Conservation (phyloP, 1,284 basidiomycete species). For the Hypsizygus ulmarius region DNA sequence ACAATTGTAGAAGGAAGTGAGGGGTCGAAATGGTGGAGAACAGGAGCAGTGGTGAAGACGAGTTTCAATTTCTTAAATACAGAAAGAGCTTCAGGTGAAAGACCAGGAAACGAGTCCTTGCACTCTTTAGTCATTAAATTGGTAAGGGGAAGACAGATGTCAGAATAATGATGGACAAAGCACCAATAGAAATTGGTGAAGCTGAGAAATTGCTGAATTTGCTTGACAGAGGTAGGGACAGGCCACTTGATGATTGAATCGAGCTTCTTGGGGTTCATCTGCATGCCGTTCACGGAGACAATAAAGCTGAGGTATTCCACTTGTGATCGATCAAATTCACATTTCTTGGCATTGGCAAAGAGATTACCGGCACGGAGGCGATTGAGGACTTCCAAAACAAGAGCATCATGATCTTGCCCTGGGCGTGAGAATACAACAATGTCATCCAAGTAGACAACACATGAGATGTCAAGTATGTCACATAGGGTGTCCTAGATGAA, state of each 20-base stretch:
- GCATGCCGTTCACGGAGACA: conserved; percentile 28
- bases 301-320: conserved; percentile 42
- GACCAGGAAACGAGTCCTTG: conserved; percentile 21
- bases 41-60: conserved; percentile 31
- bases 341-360: conserved; percentile 30
- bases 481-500: conserved; percentile 21
- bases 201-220: conserved; percentile 24
- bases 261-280: conserved; percentile 38
- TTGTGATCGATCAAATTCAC: conserved; percentile 26
- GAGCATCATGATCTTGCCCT: conserved; percentile 17
- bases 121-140: conserved; percentile 21
- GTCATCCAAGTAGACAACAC: conserved; percentile 31
- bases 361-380: conserved; percentile 25
- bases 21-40: conserved; percentile 40
- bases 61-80: conserved; percentile 34
- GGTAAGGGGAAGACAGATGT: conserved; percentile 23
- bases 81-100: too few relatives aligned
- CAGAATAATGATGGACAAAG: conserved; percentile 28
- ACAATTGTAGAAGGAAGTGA: conserved; percentile 27
- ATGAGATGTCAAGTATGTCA: conserved; percentile 29
- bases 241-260: conserved; percentile 37
- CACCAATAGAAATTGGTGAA: conserved; percentile 12
- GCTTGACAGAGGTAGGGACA: conserved; percentile 23
- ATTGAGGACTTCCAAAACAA: conserved; percentile 29
- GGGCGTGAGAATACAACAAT: conserved; percentile 11